Base-by-base conservation (phyloP, 257 asterid species). In the Coffea eugenioides region DNA sequence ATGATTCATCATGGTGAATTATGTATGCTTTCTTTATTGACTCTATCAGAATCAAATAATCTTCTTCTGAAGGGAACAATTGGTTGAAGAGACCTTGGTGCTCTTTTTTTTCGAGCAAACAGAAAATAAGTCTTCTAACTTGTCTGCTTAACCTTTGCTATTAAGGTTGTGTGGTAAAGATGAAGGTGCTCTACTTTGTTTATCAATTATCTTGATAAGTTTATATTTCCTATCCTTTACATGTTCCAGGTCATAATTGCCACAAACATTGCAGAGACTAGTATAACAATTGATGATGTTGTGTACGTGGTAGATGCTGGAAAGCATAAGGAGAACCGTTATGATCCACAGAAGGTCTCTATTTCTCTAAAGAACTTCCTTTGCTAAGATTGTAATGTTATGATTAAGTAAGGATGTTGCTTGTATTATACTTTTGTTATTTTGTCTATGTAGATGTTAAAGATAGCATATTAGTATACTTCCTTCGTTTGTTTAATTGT, bases 181-280 rank as follows among this genome's bases (percentile, higher is more conserved):
- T 52, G 61, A 34, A 23, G 43, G 74, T 46, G 46, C 57, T 56
- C 39, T 78, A 43, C 49, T 34, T 75, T 82, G 48, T 54, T 48
- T 14, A 73, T 56, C 49, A 45, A 52, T 64, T 34, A 65, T 41
- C 61, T 68, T 49, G 61, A 43, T 18, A 69, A 8, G 11, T 34
- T 57, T 20, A 20, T 62, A 34, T 66, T 54, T 76, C 67, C 64
- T 84, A 27, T 54, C 74, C 20, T 69, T 34, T 27, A 48, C 76
- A 48, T 48, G 21, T 83, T 75, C 66, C 92, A 95, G 99, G 98
- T 95, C 84, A 93, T 95, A 82, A 84, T 92, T 61, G 97, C 98
- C 72, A 93, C 99, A 77, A 95, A 95, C 89, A 93, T 95, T 86
- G 99, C 99, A 67, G 99, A 95, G 88, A 93, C 99, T 78, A 95